Evolutionary conservation across 2,329 filamentous ascomycete species (phyloP), one percentile per base, ranked within the genome.

Genomic region (Penicillium aurantiogriseum): DNA sequence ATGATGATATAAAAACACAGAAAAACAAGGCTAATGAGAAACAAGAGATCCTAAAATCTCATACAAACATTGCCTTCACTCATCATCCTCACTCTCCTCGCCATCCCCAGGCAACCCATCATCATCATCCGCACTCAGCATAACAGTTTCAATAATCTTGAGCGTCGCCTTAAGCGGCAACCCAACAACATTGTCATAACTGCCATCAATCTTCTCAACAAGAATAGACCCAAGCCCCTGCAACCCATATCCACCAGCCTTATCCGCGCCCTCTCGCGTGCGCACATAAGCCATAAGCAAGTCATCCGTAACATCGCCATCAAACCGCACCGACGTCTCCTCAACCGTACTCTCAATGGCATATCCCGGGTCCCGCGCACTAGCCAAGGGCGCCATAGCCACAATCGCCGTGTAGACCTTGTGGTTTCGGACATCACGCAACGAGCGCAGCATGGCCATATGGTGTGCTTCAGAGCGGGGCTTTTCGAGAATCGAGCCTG

Each of bases 181-280:
- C 0, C 94, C 94, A 29, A 99, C 87, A 1, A 97, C 94, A 74
- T 97, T 97, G 79, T 99, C 94, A 68, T 91, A 90, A 54, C 86
- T 87, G 11, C 94, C 94, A 63, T 96, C 90, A 63, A 99, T 89
- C 74, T 83, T 88, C 73, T 97, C 92, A 13, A 99, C 87, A 56
- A 99, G 76, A 72, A 97, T 87, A 9, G 90, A 88, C 1, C 90
- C 94, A 11, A 93, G 80, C 0, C 93, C 94, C 76, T 99, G 94
- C 52, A 99, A 85, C 1, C 91, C 94, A 75, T 99, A 99, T 0
- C 94, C 94, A 2, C 94, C 94, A 0, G 94, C 94, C 80, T 97
- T 99, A 75, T 97, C 94, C 11, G 86, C 92, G 2, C 94, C 94
- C 79, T 99, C 94, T 54, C 93, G 83, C 23, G 93, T 97, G 58